Base-by-base conservation (phyloP, 225 moss, liverwort and hornwort genomes). In the Anthoceros angustus region DNA sequence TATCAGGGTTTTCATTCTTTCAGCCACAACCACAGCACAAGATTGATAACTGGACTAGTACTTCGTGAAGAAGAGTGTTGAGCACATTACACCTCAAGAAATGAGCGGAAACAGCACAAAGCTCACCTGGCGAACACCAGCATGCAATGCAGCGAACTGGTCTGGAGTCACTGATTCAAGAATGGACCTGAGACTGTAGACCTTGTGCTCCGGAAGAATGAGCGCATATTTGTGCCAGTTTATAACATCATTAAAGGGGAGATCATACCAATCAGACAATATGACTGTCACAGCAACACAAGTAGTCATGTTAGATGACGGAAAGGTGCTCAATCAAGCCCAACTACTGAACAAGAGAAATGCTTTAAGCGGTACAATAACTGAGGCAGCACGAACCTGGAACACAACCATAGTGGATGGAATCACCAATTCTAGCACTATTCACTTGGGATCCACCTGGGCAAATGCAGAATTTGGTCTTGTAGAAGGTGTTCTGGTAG, bases 371-470 rank as follows among this genome's bases (percentile, higher is more conserved):
- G 10, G 62, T 70, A 63, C 16, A 46, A 55, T 55, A 15, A 18
- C 23, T 15, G n/a, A 23, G 6, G 15, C n/a, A 55, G 8, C 23
- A 42, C 69, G 74, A 50, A 79, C 84, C 81, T 42, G 84, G 84
- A 61, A 84, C 78, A 66, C 84, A 84, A 25, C 80, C 81, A 62
- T 84, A 84, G 72, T 81, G 84, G 16, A 84, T 71, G 12, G 84
- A 76, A 64, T 84, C 83, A 21, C 76, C 71, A 15, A 84, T 76
- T 71, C 40, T 66, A 61, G 81, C 84, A 75, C 81, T 81, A 70
- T 84, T 84, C 66, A 81, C 84, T 60, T 84, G 84, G n/a, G 78
- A 81, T 69, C 84, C 81, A 72, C 81, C 81, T 15, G 84, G 84
- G 64, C 81, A 84, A 2, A 84, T 39, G 55, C 84, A 84, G 50